Evolutionary conservation across 164 flowering plant genomes (phyloP).

Genomic region (Nymphaea thermarum): DNA sequence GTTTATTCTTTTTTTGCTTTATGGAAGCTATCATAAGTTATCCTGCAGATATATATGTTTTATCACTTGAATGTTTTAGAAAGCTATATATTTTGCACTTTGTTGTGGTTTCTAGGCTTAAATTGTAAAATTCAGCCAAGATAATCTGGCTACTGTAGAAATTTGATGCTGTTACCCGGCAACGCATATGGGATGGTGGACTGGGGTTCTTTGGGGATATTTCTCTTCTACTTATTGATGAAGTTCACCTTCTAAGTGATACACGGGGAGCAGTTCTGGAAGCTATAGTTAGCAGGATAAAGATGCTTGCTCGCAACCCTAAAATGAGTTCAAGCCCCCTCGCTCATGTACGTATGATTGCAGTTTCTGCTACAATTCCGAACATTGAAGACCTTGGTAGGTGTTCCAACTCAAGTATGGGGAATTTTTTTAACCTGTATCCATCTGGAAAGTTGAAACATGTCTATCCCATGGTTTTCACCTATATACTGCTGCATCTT

Average conservation of each 20-base stretch:
- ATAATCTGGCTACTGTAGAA: constrained; percentile 28
- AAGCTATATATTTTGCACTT: no score
- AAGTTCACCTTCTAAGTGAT: constrained; percentile 94
- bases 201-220: constrained; percentile 92
- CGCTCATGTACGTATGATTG: constrained; percentile 63
- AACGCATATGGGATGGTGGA: constrained; percentile 80
- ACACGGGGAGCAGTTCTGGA: constrained; percentile 93
- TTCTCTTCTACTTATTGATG: constrained; percentile 93
- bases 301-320: constrained; percentile 68
- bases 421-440: no score
- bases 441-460: no score
- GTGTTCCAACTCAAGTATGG: neutral
- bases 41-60: no score
- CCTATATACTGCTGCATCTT: no score
- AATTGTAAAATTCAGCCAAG: no score
- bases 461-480: no score
- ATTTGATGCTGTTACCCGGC: constrained; percentile 91
- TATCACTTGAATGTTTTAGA: no score
- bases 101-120: no score
- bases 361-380: constrained; percentile 96
- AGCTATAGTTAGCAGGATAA: constrained; percentile 89
- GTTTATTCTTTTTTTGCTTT: no score
- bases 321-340: constrained; percentile 64
- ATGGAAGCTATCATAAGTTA: no score
- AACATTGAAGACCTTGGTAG: constrained; percentile 90